Evolutionary conservation across 129 eudicot genomes (phyloP), one percentile per base, ranked within the genome.

Genomic region (Chrysanthemum lavandulifolium): DNA sequence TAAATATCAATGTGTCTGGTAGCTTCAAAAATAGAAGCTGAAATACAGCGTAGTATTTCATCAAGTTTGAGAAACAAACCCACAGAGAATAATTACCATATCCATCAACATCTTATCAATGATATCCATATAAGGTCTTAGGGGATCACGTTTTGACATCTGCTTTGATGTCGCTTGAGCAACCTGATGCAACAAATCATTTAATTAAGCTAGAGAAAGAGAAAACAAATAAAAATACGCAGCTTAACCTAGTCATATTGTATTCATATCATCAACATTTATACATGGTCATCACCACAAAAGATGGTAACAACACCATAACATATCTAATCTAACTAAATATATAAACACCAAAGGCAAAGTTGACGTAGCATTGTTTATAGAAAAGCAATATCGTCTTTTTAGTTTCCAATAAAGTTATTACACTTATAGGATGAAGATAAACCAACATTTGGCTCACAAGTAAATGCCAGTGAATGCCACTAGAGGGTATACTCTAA

Each of bases 91-190:
- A 60, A 33, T 82, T 90, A 93, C 98, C 96, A 93, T 89, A 25
- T 81, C 81, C 60, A 52, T 78, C 86, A 89, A 78, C 90, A 85
- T 85, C 50, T 82, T 84, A 79, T 93, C 98, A 23, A 93, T 87
- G 61, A 89, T 81, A 79, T 82, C 74, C 98, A 89, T 93, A 82
- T 87, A 89, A n/a, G 92, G 95, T 76, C 95, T 87, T 72, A 93
- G 70, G 13, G 92, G 95, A 85, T 93, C 98, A 52, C 96, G 98
- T 76, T 82, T 89, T 9, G 98, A 89, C 90, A 93, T 93, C 76
- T 93, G 98, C 81, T 87, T 93, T 6, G 96, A 93, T 58, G 98
- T 93, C 54, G 96, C 98, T 84, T 93, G 96, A 80, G 96, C 87
- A 85, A 90, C 96, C 98, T 93, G 75, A 61, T n/a, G 14, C 73